phyloP scores from a whole-genome alignment of 176 grass and related monocot genomes.

The Tillandsia leiboldiana region DNA sequence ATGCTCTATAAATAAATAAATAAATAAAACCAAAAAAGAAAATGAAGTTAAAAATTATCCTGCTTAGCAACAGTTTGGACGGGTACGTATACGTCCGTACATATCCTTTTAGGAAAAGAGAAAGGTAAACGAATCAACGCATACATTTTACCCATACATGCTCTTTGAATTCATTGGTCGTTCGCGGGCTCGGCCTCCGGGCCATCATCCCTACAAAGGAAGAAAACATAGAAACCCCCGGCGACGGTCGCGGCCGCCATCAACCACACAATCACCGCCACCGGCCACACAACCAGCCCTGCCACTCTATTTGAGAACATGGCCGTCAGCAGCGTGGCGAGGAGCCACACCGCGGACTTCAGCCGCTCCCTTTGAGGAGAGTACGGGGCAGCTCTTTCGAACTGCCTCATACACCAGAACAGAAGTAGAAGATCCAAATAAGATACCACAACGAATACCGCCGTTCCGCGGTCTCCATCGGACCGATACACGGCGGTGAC shows the following conservation, averaged over 20 bases:
- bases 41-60: too few relatives aligned
- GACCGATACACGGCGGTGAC: neutral
- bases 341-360: slow-evolving; percentile 13
- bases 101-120: too few relatives aligned
- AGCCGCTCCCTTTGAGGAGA: neutral
- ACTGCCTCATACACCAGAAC: slow-evolving; percentile 7
- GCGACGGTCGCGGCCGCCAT: neutral
- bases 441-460: neutral
- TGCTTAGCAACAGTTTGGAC: too few relatives aligned
- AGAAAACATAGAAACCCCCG: slow-evolving; percentile 17
- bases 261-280: neutral
- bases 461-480: neutral
- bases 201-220: neutral
- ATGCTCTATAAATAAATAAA: too few relatives aligned
- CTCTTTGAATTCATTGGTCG: too few relatives aligned
- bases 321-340: slow-evolving; percentile 2
- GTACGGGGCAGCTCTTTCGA: neutral
- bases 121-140: too few relatives aligned
- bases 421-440: slow-evolving; percentile 6
- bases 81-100: too few relatives aligned
- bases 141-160: too few relatives aligned
- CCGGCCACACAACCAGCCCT: neutral
- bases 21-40: too few relatives aligned
- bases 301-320: slow-evolving; percentile 9
- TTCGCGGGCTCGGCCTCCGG: too few relatives aligned